These are phyloP conservation scores for Venustampulla echinocandica DNA, from an alignment of 495 filamentous ascomycete species.

Conservation along the genomic window DNA sequence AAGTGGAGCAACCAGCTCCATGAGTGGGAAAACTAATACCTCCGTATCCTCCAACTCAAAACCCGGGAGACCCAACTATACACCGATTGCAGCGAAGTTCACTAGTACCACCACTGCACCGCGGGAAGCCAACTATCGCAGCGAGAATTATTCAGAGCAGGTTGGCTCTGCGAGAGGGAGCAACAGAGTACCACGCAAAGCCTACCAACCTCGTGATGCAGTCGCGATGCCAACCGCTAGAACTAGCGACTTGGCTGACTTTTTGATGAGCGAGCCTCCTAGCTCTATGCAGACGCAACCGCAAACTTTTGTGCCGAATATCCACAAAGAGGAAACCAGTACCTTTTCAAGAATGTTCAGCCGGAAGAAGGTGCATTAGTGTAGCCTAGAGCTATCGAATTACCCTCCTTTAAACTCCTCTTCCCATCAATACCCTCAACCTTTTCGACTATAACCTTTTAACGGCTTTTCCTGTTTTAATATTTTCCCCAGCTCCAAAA, in stretches of 20 bases:
- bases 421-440: neutral
- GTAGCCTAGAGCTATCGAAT: too few species aligned
- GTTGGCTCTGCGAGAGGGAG: slow-evolving; percentile 18
- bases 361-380: slow-evolving; percentile 20
- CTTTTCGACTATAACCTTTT: neutral
- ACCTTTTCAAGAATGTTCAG: slow-evolving; percentile 22
- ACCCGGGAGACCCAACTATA: slow-evolving; percentile 18
- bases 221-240: slow-evolving; percentile 19
- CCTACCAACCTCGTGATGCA: slow-evolving; percentile 43
- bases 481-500: too few species aligned
- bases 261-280: slow-evolving; percentile 70
- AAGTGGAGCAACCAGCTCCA: too few species aligned
- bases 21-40: too few species aligned
- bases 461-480: too few species aligned
- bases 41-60: slow-evolving; percentile 1
- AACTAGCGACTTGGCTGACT: slow-evolving; percentile 71
- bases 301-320: slow-evolving; percentile 14
- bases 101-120: slow-evolving; percentile 13
- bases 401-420: neutral
- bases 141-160: slow-evolving; percentile 26
- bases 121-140: slow-evolving; percentile 24
- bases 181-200: slow-evolving; percentile 41
- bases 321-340: slow-evolving; percentile 21
- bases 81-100: slow-evolving; percentile 19
- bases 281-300: slow-evolving; percentile 16